phyloP scores from a whole-genome alignment of 225 moss, liverwort and hornwort species.

The Straminergon stramineum region DNA sequence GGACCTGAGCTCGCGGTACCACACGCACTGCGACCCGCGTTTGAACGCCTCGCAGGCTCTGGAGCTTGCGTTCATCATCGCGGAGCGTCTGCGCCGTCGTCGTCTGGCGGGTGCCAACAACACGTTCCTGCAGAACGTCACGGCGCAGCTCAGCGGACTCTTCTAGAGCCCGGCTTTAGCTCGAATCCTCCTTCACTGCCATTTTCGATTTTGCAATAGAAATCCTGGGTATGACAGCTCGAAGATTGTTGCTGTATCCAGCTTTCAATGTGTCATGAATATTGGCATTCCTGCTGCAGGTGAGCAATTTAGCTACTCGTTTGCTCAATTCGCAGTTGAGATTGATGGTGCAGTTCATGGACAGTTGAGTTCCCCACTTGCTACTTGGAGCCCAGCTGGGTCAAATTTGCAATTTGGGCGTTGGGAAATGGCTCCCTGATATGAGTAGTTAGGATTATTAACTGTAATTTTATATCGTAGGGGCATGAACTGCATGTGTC shows the following conservation, averaged over 20 bases:
- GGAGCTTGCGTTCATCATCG: conserved; percentile 71
- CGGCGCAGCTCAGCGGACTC: neutral
- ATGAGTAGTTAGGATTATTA: neutral
- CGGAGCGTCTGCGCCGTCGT: conserved; percentile 61
- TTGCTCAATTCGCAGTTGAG: neutral
- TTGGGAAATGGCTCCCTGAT: no score
- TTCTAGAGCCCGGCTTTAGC: neutral
- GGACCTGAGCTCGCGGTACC: conserved; percentile 78
- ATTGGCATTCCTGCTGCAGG: neutral
- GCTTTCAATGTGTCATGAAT: neutral
- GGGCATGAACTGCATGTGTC: neutral
- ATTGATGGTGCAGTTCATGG: neutral
- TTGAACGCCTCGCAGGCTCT: conserved; percentile 75
- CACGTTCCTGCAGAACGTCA: neutral
- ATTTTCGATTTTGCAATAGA: no score
- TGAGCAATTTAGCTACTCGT: neutral
- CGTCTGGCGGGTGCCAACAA: conserved; percentile 17
- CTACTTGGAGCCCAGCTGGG: neutral
- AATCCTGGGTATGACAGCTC: neutral
- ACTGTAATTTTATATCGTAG: neutral
- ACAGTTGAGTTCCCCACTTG: neutral
- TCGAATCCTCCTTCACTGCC: neutral
- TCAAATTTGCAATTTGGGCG: neutral
- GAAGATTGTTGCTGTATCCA: neutral
- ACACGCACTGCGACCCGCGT: conserved; percentile 80